Percentiles rank a stretch among this genome's conserved stretches.
Evolutionary conservation across 352 stramenopile genomes (phyloP).

Genomic region (Globisporangium recalcitrans): DNA sequence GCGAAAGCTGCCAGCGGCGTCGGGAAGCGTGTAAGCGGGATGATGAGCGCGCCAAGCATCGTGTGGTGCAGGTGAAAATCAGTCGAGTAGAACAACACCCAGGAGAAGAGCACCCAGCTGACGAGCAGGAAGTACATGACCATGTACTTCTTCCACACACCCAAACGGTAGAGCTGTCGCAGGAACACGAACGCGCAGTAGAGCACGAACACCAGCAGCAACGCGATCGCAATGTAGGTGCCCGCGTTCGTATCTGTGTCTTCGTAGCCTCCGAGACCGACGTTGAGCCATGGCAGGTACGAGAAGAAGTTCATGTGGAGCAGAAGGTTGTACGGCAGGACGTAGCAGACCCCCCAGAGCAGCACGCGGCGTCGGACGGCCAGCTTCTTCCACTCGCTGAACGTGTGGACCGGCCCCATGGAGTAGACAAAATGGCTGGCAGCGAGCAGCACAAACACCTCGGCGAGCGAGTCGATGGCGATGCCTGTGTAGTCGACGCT

Average conservation of each 20-base stretch:
- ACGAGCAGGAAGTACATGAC: constrained; percentile 32
- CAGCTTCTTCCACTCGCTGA: constrained; percentile 35
- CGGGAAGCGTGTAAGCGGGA: constrained; percentile 70
- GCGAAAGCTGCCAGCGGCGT: constrained; percentile 44
- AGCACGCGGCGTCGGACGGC: constrained; percentile 29
- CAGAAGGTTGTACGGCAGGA: constrained; percentile 62
- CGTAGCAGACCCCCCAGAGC: constrained; percentile 59
- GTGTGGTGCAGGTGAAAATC: constrained; percentile 73
- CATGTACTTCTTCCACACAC: constrained; percentile 31
- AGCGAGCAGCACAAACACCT: constrained; percentile 63
- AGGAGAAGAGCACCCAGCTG: constrained; percentile 37
- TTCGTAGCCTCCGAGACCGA: constrained; percentile 65
- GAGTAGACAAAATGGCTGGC: constrained; percentile 38
- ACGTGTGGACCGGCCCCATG: constrained; percentile 37
- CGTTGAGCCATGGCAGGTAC: constrained; percentile 70
- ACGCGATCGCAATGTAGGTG: constrained; percentile 57
- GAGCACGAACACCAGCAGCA: constrained; percentile 28
- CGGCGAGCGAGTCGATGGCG: constrained; percentile 40
- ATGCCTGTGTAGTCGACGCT: constrained; percentile 57
- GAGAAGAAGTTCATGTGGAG: constrained; percentile 74
- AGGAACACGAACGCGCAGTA: constrained; percentile 34
- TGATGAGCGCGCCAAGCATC: constrained; percentile 53
- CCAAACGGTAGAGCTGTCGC: constrained; percentile 37
- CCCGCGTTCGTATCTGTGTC: constrained; percentile 30
- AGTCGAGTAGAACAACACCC: constrained; percentile 50